phyloP scores from a whole-genome alignment of 768 basidiomycete genomes.

The Suillus subalutaceus region DNA sequence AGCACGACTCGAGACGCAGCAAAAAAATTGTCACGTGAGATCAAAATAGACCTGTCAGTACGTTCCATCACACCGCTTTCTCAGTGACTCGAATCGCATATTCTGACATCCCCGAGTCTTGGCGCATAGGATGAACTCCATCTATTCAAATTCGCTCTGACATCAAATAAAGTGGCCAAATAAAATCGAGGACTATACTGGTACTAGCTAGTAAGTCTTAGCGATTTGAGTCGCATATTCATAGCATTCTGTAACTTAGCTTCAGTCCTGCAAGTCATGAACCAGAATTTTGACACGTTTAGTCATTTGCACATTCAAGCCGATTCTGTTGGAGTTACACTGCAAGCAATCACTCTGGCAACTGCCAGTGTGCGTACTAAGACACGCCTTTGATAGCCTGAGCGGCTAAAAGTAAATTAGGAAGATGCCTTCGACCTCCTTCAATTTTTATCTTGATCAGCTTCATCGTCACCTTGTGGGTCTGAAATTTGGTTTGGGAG shows the following conservation, averaged over 20 bases:
- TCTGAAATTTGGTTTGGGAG: not conserved
- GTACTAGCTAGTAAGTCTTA: too few species aligned
- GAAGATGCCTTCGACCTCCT: not conserved
- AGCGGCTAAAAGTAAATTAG: not conserved
- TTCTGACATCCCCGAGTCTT: not conserved
- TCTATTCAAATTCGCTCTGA: not conserved
- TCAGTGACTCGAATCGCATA: not conserved
- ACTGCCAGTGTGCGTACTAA: not conserved
- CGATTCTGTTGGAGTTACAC: not conserved
- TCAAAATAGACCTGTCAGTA: not conserved
- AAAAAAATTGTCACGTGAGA: conserved; percentile 7
- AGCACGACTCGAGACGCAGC: not conserved
- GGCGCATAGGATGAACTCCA: not conserved
- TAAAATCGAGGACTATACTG: too few species aligned
- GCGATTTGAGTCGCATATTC: too few species aligned
- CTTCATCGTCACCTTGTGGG: not conserved
- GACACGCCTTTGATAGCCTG: not conserved
- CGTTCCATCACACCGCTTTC: not conserved
- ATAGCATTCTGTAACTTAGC: not conserved
- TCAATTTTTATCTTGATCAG: not conserved
- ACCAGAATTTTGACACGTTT: not conserved
- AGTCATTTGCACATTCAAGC: not conserved
- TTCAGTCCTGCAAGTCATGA: not conserved
- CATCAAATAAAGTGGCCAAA: too few species aligned
- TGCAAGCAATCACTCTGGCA: not conserved